Evolutionary conservation across 352 stramenopile genomes (phyloP), one percentile per base, ranked within the genome.

Genomic region (Phytophthora cryptogea): DNA sequence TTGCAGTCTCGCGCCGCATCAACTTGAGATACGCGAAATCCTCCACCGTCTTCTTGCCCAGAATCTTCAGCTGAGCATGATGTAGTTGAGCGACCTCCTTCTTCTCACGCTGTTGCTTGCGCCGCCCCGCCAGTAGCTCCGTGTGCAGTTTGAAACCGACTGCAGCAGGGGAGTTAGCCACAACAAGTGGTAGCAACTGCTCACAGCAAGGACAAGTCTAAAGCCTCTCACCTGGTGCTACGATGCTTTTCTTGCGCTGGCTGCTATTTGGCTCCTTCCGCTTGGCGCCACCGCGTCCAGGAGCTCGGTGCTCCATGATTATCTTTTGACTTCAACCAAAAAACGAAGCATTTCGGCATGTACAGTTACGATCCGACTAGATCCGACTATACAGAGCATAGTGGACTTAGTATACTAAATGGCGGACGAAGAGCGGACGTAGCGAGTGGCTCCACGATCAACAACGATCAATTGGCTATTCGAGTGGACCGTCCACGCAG

Each of bases 11-110:
- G 1, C 74, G 72, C 2, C 61, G 72, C 8, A 84, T 61, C 32
- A 89, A 32, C 10, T 77, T 77, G 14, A 86, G 39, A 8, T 58
- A 55, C 8, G 72, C 75, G 37, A 81, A 82, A 33, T 87, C 70
- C 26, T 85, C 72, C 2, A 76, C 74, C 5, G 67, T 82, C 58
- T 87, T 89, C 63, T 61, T 79, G 16, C 75, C 68, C 4, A 78
- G 6, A 8, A 87, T 63, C 56, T 68, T 80, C 26, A 80, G 76
- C 43, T 86, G 70, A 6, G 43, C 47, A 14, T 69, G 56, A 2
- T 66, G 55, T 10, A 78, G 64, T 42, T 76, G 76, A 10, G 26
- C 39, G 3, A 63, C 60, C 26, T 72, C 63, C 13, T 54, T 67
- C 51, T 77, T 57, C 20, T 74, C 52, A 1, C 44, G 59, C 30